Base-by-base conservation (phyloP, 2,329 filamentous ascomycete species). In the Monilinia aucupariae region DNA sequence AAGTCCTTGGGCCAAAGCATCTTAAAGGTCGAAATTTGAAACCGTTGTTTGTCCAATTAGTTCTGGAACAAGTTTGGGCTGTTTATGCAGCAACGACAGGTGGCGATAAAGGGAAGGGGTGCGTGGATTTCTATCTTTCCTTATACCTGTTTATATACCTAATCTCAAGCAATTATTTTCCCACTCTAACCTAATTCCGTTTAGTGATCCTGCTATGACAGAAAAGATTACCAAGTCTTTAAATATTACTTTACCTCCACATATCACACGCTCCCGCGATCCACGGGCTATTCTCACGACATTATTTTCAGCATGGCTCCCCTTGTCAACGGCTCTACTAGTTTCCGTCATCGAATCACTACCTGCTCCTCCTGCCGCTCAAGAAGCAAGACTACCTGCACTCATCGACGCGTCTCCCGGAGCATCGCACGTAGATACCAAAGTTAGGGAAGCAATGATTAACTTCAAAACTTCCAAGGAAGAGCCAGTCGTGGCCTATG, bases 181-280 rank as follows among this genome's bases (percentile, higher is more conserved):
- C 47, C 56, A 51, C 65, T 67, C 68, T 73, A 67, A 71, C 76
- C 72, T 74, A 17, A 59, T 56, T 61, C 37, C 62, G 45, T 70
- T 69, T 74, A 88, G 86, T 71, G 92, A 99, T 74, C 84, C 90
- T 45, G 81, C 79, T 17, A 80, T 96, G 69, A 79, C 97, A 50
- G 92, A 97, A 74, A 99, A 97, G 78, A 96, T 99, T 70, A 96
- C 90, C 32, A 97, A 96, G 74, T 96, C 92, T 27, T 80, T 99
- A 60, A 88, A 86, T 68, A 85, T 99, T 69, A 91, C 82, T 47
- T 86, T 99, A 58, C 87, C 92, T 9, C 83, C 89, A n/a, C 91
- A 97, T 71, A 79, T 97, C 61, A 78, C 92, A 52, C 86, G 91
- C 59, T 92, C 93, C 12, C 84, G 90, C 70, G 94, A 99, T 73